Percentiles rank a stretch among this genome's conserved stretches.
Conservation (phyloP, 306 rosid species). For the Lagenaria siceraria region DNA sequence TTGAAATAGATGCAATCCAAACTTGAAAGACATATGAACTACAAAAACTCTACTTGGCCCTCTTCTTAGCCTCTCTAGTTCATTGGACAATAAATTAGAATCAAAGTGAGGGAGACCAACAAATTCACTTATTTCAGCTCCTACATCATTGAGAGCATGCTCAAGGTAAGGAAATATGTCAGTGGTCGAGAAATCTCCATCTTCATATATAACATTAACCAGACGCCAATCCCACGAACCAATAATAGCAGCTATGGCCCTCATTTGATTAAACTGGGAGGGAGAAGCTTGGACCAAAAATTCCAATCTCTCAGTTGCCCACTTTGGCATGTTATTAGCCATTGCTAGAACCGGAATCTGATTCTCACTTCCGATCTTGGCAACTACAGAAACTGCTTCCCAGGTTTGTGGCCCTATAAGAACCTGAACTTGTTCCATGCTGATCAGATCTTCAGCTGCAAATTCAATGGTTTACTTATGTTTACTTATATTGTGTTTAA, state of each 20-base stretch:
- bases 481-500: background rate
- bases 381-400: constrained; percentile 30
- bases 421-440: constrained; percentile 16
- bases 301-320: constrained; percentile 30
- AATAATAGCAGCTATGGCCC: constrained; percentile 33
- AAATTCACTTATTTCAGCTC: constrained; percentile 12
- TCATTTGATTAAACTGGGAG: constrained; percentile 19
- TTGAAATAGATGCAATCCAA: constrained; percentile 21
- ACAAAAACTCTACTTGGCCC: constrained; percentile 30
- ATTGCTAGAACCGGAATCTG: constrained; percentile 25
- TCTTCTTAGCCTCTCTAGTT: constrained; percentile 26
- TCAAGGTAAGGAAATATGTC: constrained; percentile 23
- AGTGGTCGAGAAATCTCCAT: constrained; percentile 15
- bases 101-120: constrained; percentile 21
- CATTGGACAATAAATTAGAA: constrained; percentile 20
- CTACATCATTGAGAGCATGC: constrained; percentile 13
- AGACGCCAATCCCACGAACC: constrained; percentile 30
- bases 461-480: background rate
- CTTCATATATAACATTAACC: constrained; percentile 32
- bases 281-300: constrained; percentile 27
- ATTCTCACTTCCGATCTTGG: constrained; percentile 16
- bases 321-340: constrained; percentile 26
- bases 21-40: constrained; percentile 22
- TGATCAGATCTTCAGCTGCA: constrained; percentile 31
- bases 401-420: constrained; percentile 34